phyloP scores from a whole-genome alignment of 306 rosid species.

The Vigna angularis region DNA sequence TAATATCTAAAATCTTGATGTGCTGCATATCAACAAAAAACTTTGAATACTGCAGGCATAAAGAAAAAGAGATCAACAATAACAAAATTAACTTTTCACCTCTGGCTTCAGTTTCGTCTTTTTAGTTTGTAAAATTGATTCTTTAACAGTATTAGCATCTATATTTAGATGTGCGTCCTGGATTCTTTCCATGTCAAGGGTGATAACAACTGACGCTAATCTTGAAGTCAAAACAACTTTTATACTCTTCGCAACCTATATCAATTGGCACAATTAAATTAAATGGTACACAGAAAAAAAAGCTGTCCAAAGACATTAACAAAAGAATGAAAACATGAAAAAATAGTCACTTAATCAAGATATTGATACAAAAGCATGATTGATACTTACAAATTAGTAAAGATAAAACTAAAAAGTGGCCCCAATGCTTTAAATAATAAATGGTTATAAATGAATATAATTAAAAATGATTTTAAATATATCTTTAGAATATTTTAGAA shows the following conservation, averaged over 20 bases:
- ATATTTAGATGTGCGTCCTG: slow-evolving; percentile 66
- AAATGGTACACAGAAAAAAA: slow-evolving; percentile 4
- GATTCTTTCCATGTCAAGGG: slow-evolving; percentile 79
- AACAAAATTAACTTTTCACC: slow-evolving; percentile 56
- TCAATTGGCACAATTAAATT: slow-evolving; percentile 6
- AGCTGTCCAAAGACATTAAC: background rate
- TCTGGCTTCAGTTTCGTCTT: slow-evolving; percentile 80
- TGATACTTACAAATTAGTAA: background rate
- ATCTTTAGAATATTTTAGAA: background rate
- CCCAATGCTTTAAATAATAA: background rate
- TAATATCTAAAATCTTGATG: slow-evolving; percentile 65
- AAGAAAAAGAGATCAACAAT: slow-evolving; percentile 31
- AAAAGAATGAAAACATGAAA: slow-evolving; percentile 15
- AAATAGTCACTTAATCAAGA: slow-evolving; percentile 28
- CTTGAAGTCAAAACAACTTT: slow-evolving; percentile 63
- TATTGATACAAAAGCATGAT: slow-evolving; percentile 3
- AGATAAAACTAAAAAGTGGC: slow-evolving; percentile 22
- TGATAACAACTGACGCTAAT: slow-evolving; percentile 62
- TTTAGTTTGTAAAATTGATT: slow-evolving; percentile 71
- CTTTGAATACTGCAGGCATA: slow-evolving; percentile 40
- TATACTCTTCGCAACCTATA: slow-evolving; percentile 84
- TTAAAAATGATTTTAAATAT: no score
- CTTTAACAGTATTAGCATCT: slow-evolving; percentile 76
- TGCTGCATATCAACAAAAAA: slow-evolving; percentile 63
- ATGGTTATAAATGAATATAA: no score